Evolutionary conservation across 148 eudicot genomes (phyloP), one percentile per base, ranked within the genome.

Genomic region (Chenopodium suecicum): DNA sequence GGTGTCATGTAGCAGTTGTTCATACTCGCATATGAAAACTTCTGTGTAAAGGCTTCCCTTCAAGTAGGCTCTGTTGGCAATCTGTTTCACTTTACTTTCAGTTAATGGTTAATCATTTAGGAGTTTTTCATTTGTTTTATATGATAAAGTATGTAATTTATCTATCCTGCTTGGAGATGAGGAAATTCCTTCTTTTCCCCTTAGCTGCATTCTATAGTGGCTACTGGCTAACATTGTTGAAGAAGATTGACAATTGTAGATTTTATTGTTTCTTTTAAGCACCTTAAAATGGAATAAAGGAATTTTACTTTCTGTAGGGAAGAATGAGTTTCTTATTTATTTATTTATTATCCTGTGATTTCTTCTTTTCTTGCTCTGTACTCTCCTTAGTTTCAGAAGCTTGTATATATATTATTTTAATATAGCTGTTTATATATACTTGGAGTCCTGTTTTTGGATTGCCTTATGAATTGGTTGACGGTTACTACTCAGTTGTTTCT

Each of bases 1-100:
- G 90, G 91, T 62, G 88, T 56, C 20, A 78, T 87, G 70, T 90
- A 89, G 87, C n/a, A 20, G 71, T 47, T 62, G 58, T 41, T 27
- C n/a, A 56, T 9, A 58, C 65, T 81, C 54, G 46, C 60, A 17
- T 20, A 63, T 19, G 70, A 23, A 23, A 65, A 29, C 77, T 31
- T 54, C 32, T 10, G 78, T 23, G 0, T 48, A 31, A 27, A 58
- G 46, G 27, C 56, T 47, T 73, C 25, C 27, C 70, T 62, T 71
- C 69, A 37, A 16, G 67, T 76, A 8, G 74, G 23, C 22, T 77
- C 80, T 48, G 13, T 25, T 25, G 46, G 62, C 37, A 50, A 22
- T 74, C 5, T 50, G 63, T 13, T 29, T 48, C n/a, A 29, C 31
- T 23, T 70, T 8, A 9, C 58, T 46, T 29, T 31, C 60, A 7